phyloP scores from a whole-genome alignment of 495 filamentous ascomycete genomes.

The Lepraria neglecta region DNA sequence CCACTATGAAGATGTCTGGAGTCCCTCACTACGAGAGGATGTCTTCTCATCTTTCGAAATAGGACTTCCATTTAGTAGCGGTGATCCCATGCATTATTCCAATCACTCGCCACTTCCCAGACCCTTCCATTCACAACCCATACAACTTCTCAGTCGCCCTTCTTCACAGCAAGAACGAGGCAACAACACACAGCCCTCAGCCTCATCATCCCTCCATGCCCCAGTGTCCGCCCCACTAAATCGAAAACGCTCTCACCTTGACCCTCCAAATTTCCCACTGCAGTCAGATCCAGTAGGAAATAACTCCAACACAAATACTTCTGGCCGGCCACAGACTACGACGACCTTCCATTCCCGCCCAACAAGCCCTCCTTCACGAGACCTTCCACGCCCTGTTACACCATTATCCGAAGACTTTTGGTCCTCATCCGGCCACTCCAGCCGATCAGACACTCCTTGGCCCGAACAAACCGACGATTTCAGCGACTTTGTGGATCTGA shows the following conservation, averaged over 20 bases:
- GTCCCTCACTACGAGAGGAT: slow-evolving; percentile 12
- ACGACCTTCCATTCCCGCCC: not conserved
- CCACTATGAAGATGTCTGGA: slow-evolving; percentile 16
- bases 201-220: not conserved
- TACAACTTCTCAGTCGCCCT: slow-evolving; percentile 5
- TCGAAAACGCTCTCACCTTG: slow-evolving; percentile 17
- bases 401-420: slow-evolving; percentile 10
- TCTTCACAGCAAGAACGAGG: slow-evolving; percentile 4
- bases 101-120: slow-evolving; percentile 14
- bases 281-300: slow-evolving; percentile 12
- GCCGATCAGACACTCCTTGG: slow-evolving; percentile 20
- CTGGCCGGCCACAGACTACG: slow-evolving; percentile 12
- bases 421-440: slow-evolving; percentile 6
- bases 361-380: slow-evolving; percentile 6
- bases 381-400: not conserved
- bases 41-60: slow-evolving; percentile 12
- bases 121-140: slow-evolving; percentile 12
- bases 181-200: not conserved
- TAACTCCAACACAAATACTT: slow-evolving; percentile 11
- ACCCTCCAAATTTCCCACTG: slow-evolving; percentile 22
- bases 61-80: not conserved
- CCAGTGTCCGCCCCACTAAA: slow-evolving; percentile 1
- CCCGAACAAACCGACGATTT: slow-evolving; percentile 12
- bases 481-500: slow-evolving; percentile 33
- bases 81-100: slow-evolving; percentile 8